Conservation (phyloP, 331 rosid genomes). For the Saraca asoca region DNA sequence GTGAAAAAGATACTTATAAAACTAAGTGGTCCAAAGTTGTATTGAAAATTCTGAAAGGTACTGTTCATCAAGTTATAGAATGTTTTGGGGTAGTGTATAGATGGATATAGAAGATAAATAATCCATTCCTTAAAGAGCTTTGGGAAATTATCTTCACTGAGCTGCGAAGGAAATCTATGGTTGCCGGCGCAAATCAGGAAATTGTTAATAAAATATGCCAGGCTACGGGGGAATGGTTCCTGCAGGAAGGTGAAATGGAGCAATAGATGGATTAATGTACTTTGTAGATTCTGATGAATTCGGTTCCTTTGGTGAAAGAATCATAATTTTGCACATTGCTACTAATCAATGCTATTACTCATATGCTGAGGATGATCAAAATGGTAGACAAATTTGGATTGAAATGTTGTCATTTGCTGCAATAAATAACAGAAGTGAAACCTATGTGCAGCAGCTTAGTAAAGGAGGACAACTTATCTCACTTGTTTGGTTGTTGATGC, state of each 20-base stretch:
- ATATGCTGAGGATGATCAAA: no score
- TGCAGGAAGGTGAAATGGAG: background rate
- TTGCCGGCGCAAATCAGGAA: background rate
- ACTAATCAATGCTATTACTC: no score
- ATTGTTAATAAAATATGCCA: background rate
- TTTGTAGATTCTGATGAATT: no score
- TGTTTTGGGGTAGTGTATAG: background rate
- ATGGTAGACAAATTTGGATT: background rate
- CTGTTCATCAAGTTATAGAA: background rate
- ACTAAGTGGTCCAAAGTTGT: background rate
- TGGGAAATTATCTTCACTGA: background rate
- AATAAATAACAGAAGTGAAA: background rate
- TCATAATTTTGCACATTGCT: no score
- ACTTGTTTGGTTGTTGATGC: constrained; percentile 1
- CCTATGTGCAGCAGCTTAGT: background rate
- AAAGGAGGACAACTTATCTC: constrained; percentile 2
- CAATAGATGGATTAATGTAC: background rate
- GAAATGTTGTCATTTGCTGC: background rate
- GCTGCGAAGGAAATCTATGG: background rate
- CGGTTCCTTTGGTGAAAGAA: no score
- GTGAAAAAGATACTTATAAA: background rate
- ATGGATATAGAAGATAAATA: background rate
- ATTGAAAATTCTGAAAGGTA: background rate
- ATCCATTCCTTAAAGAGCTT: background rate
- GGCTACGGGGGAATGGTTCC: background rate